These are phyloP conservation scores for Hansenula lynferdii DNA, from an alignment of 1,139 yeast species.

Conservation along the genomic window DNA sequence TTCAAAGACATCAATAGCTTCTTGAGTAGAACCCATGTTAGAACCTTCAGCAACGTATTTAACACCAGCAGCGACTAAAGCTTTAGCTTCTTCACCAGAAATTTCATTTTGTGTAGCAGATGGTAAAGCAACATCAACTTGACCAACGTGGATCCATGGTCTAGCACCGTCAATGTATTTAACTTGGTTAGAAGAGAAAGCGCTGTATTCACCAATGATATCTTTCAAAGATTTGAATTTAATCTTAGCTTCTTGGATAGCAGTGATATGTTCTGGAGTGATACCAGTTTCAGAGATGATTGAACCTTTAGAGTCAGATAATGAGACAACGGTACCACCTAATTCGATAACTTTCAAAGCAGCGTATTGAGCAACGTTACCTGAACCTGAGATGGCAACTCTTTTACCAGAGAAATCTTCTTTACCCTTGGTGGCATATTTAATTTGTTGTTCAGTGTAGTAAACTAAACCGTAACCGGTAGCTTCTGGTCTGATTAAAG, in stretches of 20 bases:
- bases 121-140: slow-evolving; percentile 95
- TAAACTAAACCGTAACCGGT: slow-evolving; percentile 97
- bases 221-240: slow-evolving; percentile 73
- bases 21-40: slow-evolving; percentile 98
- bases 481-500: slow-evolving; percentile 98
- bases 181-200: slow-evolving; percentile 53
- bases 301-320: slow-evolving; percentile 93
- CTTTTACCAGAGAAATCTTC: slow-evolving; percentile 89
- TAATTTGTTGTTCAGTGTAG: slow-evolving; percentile 97
- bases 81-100: slow-evolving; percentile 94
- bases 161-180: slow-evolving; percentile 90
- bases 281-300: slow-evolving; percentile 76
- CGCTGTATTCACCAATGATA: slow-evolving; percentile 55
- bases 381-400: slow-evolving; percentile 96
- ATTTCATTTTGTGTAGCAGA: slow-evolving; percentile 99
- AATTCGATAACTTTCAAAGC: slow-evolving; percentile 96
- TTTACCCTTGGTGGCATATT: slow-evolving; percentile 83
- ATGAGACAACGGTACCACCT: slow-evolving; percentile 91
- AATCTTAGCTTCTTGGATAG: slow-evolving; percentile 77
- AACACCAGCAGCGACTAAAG: slow-evolving; percentile 87
- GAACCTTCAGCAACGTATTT: slow-evolving; percentile 98
- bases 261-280: slow-evolving; percentile 72
- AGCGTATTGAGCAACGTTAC: slow-evolving; percentile 99
- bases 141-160: slow-evolving; percentile 93
- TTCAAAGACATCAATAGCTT: slow-evolving; percentile 94